Evolutionary conservation across 73 alveolate species (phyloP).

Genomic region (Diophrys sp.): DNA sequence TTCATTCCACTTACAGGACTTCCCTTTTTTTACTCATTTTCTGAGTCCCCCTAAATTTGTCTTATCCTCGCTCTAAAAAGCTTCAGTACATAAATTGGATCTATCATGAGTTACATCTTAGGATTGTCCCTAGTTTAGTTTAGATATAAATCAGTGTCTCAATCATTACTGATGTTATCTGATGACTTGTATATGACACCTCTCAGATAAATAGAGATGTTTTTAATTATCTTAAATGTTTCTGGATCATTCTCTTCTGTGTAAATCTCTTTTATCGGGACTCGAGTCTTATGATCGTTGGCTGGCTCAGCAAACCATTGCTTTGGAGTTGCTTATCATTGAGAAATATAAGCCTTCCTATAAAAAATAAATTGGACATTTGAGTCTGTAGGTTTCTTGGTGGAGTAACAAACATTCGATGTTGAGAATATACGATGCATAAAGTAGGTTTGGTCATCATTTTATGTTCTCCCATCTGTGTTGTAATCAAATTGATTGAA

Average conservation of each 20-base stretch:
- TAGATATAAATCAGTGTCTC: too few species aligned
- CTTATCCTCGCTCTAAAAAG: too few species aligned
- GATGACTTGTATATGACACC: too few species aligned
- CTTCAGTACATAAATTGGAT: too few species aligned
- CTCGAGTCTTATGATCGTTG: neutral
- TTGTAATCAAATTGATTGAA: conserved; percentile 20
- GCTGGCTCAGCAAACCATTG: conserved; percentile 4
- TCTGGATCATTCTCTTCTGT: conserved; percentile 17
- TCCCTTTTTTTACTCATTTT: too few species aligned
- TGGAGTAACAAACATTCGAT: conserved; percentile 38
- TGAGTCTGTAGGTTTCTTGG: conserved; percentile 18
- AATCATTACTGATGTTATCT: too few species aligned
- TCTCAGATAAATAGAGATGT: conserved; percentile 17
- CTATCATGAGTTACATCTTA: too few species aligned
- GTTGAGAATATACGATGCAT: conserved; percentile 30
- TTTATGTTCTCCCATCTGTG: conserved; percentile 50
- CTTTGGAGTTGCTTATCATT: conserved; percentile 13
- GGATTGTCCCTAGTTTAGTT: too few species aligned
- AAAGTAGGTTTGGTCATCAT: conserved; percentile 28
- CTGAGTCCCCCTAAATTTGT: too few species aligned
- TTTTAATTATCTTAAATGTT: conserved; percentile 13
- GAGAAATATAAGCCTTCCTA: conserved; percentile 12
- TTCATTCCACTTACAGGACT: too few species aligned
- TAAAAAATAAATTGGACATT: conserved; percentile 21
- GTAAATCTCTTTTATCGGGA: conserved; percentile 12